Evolutionary conservation across 805 yeast species (phyloP).

Genomic region (Sugiyamaella valdiviana): DNA sequence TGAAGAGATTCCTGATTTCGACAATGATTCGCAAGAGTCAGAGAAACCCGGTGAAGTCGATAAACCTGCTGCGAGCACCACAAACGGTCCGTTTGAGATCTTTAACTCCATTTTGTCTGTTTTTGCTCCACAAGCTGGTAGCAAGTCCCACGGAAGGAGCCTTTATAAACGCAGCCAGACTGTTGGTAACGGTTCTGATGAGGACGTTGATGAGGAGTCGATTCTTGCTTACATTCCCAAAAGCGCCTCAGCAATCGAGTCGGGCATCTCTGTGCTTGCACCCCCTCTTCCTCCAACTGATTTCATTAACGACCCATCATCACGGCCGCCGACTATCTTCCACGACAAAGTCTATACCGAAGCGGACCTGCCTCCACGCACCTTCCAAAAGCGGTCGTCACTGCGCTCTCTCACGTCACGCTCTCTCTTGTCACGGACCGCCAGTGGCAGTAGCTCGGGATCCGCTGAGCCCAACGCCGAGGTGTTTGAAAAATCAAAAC

Average conservation of each 20-base stretch:
- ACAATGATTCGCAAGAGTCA: background rate
- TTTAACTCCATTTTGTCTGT: conserved; percentile 23
- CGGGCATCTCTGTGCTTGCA: conserved; percentile 68
- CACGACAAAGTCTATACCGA: conserved; percentile 76
- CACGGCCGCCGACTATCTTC: conserved; percentile 60
- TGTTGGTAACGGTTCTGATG: conserved; percentile 14
- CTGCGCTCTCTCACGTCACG: background rate
- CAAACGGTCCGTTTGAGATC: conserved; percentile 9
- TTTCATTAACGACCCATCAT: conserved; percentile 60
- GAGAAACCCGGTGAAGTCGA: background rate
- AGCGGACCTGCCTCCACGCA: conserved; percentile 55
- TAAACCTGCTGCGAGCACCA: background rate
- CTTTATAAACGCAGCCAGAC: conserved; percentile 27
- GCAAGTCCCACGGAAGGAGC: conserved; percentile 19
- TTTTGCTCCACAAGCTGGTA: conserved; percentile 28
- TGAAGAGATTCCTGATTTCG: background rate
- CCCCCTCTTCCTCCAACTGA: conserved; percentile 74
- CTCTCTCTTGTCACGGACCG: no score
- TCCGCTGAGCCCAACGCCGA: conserved; percentile 7
- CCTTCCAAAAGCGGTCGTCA: conserved; percentile 23
- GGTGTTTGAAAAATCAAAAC: conserved; percentile 32
- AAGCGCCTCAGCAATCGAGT: conserved; percentile 66
- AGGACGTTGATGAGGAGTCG: conserved; percentile 14
- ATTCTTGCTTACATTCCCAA: conserved; percentile 36
- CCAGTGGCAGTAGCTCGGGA: conserved; percentile 3